phyloP scores from a whole-genome alignment of 2,329 filamentous ascomycete genomes.

The Allantophomopsis cytisporea region DNA sequence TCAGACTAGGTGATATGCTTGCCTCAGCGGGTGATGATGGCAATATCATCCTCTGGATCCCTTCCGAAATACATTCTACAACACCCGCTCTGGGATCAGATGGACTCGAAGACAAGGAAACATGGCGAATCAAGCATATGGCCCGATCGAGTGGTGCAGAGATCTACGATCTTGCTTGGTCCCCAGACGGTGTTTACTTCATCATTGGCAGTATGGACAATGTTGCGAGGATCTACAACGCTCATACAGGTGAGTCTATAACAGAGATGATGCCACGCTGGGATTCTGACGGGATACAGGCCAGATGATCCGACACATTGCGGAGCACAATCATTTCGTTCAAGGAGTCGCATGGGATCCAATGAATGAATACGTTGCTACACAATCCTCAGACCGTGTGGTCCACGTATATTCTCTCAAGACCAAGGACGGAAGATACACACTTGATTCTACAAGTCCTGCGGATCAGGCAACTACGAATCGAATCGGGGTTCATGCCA shows the following conservation, averaged over 20 bases:
- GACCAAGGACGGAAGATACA: slow-evolving; percentile 93
- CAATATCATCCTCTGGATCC: slow-evolving; percentile 93
- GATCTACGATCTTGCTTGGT: slow-evolving; percentile 98
- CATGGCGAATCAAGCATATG: slow-evolving; percentile 96
- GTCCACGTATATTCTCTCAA: slow-evolving; percentile 95
- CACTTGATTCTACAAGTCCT: slow-evolving; percentile 35
- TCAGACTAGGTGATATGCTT: slow-evolving; percentile 63
- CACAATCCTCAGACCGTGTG: slow-evolving; percentile 93
- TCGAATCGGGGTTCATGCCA: slow-evolving; percentile 62
- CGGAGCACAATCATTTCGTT: slow-evolving; percentile 95
- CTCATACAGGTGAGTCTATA: slow-evolving; percentile 57
- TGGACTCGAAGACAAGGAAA: slow-evolving; percentile 82
- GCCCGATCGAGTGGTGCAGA: slow-evolving; percentile 88
- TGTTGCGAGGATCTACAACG: slow-evolving; percentile 91
- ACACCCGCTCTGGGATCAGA: slow-evolving; percentile 64
- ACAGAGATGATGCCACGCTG: background rate
- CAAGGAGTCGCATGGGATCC: slow-evolving; percentile 98
- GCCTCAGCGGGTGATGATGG: slow-evolving; percentile 95
- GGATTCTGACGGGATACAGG: slow-evolving; percentile 19
- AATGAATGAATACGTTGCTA: slow-evolving; percentile 93
- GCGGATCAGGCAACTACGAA: slow-evolving; percentile 52
- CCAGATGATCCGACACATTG: slow-evolving; percentile 74
- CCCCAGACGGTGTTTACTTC: slow-evolving; percentile 90
- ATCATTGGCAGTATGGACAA: slow-evolving; percentile 99
- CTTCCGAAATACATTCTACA: slow-evolving; percentile 59